phyloP scores from a whole-genome alignment of 2,329 filamentous ascomycete genomes.

The Neocucurbitaria cava region DNA sequence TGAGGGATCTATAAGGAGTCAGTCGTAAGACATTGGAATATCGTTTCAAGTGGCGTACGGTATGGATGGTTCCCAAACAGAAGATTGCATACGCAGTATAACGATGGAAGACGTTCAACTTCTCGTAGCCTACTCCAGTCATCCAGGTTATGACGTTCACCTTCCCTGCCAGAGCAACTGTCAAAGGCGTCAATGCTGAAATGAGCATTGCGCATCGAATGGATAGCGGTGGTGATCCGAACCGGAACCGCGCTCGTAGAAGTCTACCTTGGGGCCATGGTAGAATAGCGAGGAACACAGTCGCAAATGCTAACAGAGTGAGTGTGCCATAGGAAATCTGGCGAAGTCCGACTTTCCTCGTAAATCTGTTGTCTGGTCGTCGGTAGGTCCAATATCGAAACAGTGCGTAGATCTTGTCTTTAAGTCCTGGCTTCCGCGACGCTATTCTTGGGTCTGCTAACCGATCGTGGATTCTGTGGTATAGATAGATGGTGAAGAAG shows the following conservation, averaged over 20 bases:
- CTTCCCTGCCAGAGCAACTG: conserved; percentile 38
- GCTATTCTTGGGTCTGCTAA: neutral
- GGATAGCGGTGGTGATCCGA: conserved; percentile 30
- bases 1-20: conserved; percentile 22
- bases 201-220: conserved; percentile 37
- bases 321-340: conserved; percentile 20
- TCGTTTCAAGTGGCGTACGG: conserved; percentile 10
- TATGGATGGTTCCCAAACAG: conserved; percentile 30
- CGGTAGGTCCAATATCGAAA: conserved; percentile 21
- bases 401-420: conserved; percentile 6
- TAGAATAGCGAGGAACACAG: conserved; percentile 20
- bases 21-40: neutral
- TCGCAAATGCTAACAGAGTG: conserved; percentile 15
- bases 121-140: conserved; percentile 40
- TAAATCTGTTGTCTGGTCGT: conserved; percentile 15
- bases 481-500: conserved; percentile 10
- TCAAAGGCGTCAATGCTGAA: conserved; percentile 33
- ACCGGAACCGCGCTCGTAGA: conserved; percentile 24
- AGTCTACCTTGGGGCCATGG: conserved; percentile 25
- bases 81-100: conserved; percentile 27
- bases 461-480: conserved; percentile 6
- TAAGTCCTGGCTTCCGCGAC: neutral
- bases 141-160: conserved; percentile 38
- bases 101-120: conserved; percentile 37
- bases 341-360: conserved; percentile 15